Percentiles rank a stretch among this genome's conserved stretches.
Conservation (phyloP, 208 protist species). For the Porcisia hertigi region DNA sequence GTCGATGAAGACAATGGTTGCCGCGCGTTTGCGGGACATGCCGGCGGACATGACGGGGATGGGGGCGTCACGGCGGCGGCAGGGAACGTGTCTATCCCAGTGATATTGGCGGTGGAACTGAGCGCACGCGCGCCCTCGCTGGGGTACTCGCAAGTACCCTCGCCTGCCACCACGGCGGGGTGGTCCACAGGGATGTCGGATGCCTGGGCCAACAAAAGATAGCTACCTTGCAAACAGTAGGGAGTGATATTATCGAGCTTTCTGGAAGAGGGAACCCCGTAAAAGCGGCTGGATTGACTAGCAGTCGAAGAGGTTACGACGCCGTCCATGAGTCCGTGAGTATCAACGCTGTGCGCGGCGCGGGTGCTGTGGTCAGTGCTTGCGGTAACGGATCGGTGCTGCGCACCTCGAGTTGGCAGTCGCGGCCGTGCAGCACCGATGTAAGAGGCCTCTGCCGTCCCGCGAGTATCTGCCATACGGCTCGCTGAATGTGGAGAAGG, state of each 20-base stretch:
- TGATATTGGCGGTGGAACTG: not conserved
- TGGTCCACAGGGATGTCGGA: not conserved
- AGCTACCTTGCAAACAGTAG: not conserved
- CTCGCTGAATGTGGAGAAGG: not conserved
- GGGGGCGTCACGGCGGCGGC: constrained; percentile 6
- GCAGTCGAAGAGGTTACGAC: not conserved
- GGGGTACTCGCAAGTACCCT: not conserved
- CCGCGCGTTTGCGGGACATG: not conserved
- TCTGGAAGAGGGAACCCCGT: constrained; percentile 3
- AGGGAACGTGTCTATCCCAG: not conserved
- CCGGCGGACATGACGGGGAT: not conserved
- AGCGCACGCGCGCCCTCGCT: not conserved
- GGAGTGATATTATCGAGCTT: constrained; percentile 35
- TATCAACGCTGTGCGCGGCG: not conserved
- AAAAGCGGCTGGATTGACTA: not conserved
- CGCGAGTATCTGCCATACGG: not conserved
- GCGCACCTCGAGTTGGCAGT: not conserved
- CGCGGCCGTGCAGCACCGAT: not conserved
- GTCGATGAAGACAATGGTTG: not conserved
- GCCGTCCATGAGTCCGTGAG: not conserved
- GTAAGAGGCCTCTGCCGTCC: not conserved
- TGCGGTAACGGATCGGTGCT: not conserved
- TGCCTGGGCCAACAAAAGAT: not conserved
- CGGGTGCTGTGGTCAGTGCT: not conserved
- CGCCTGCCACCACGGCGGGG: not conserved